Percentiles rank a stretch among this genome's conserved stretches.
Evolutionary conservation across 73 alveolate genomes (phyloP).

Genomic region (Paramecium biaurelia): DNA sequence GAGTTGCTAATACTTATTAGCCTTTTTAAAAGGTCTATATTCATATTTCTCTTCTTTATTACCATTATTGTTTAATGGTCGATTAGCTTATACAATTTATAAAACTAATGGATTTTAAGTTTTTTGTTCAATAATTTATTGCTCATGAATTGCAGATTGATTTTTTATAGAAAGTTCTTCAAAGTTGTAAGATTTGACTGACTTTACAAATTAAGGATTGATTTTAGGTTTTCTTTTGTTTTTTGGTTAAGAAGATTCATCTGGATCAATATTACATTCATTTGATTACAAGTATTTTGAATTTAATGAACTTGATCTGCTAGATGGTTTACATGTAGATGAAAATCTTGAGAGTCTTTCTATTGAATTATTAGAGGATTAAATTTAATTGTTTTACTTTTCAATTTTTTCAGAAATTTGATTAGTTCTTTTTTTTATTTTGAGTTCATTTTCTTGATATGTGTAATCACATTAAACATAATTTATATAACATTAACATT

Average conservation of each 20-base stretch:
- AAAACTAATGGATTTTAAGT: neutral
- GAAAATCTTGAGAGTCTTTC: neutral
- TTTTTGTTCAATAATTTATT: neutral
- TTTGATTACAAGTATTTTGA: neutral
- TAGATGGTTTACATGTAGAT: neutral
- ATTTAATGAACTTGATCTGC: neutral
- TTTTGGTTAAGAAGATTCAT: neutral
- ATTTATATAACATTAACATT: conserved; percentile 32
- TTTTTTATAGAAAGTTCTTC: neutral
- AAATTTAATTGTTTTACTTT: neutral
- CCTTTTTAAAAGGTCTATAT: neutral
- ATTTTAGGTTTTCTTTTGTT: neutral
- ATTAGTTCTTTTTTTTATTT: neutral
- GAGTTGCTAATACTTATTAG: neutral
- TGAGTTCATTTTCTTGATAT: neutral
- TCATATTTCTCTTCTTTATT: neutral
- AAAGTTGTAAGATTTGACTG: neutral
- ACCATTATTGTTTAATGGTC: neutral
- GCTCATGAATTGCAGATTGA: neutral
- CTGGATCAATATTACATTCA: neutral
- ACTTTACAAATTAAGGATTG: neutral
- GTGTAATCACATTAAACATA: conserved; percentile 28
- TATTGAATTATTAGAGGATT: neutral
- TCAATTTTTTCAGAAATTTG: neutral
- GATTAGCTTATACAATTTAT: neutral